phyloP scores from a whole-genome alignment of 352 stramenopile genomes.

The Globisporangium splendens region DNA sequence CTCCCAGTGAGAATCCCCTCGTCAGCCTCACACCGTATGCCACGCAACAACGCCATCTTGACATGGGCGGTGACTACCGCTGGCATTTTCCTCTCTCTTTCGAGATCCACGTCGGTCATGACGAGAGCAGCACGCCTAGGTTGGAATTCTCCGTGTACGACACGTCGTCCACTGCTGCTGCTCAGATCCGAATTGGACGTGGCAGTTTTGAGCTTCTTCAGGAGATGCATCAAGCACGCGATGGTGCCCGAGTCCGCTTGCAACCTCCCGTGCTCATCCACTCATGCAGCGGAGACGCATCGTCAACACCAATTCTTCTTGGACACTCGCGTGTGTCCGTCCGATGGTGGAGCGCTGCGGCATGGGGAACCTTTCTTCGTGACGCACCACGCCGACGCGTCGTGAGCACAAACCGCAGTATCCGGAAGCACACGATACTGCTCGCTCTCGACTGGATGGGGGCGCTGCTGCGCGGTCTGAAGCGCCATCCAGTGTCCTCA shows the following conservation, averaged over 20 bases:
- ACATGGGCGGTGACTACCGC: constrained; percentile 13
- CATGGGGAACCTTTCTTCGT: constrained; percentile 41
- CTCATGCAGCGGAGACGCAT: not conserved
- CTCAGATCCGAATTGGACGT: constrained; percentile 16
- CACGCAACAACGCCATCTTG: constrained; percentile 5
- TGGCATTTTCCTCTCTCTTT: constrained; percentile 34
- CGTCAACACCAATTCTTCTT: constrained; percentile 3
- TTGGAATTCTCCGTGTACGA: constrained; percentile 27
- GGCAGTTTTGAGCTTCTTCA: constrained; percentile 19
- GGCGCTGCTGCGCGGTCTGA: constrained; percentile 61
- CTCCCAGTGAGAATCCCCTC: not conserved
- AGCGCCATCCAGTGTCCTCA: constrained; percentile 65
- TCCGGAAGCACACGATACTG: constrained; percentile 23
- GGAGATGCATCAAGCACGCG: not conserved
- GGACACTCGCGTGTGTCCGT: constrained; percentile 26
- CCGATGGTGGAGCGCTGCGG: constrained; percentile 41
- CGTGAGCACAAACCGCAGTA: constrained; percentile 60
- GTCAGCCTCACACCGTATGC: constrained; percentile 22
- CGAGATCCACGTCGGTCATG: not conserved
- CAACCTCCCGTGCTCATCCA: constrained; percentile 10
- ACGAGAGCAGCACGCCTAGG: not conserved
- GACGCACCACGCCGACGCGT: constrained; percentile 36
- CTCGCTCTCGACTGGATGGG: constrained; percentile 53
- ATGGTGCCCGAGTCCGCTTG: not conserved
- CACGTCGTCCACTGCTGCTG: constrained; percentile 16